These are phyloP conservation scores for Zelopaecilomyces penicillatus DNA, from an alignment of 2,329 filamentous ascomycete genomes.

Conservation along the genomic window DNA sequence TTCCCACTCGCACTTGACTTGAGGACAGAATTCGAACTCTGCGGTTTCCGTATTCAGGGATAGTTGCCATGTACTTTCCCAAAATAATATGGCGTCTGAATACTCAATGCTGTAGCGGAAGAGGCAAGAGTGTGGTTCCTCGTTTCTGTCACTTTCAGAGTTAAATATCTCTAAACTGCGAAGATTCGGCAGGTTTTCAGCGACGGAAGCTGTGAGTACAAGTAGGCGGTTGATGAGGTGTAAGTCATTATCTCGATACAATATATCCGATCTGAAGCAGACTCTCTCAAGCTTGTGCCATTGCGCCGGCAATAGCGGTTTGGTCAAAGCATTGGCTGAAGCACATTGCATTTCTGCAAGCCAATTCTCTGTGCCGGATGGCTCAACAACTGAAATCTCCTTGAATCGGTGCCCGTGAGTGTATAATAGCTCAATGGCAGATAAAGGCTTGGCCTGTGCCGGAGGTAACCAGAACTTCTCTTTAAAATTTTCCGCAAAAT, in stretches of 20 bases:
- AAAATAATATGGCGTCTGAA: slow-evolving; percentile 3
- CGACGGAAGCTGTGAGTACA: slow-evolving; percentile 1
- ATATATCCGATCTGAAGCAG: slow-evolving; percentile 3
- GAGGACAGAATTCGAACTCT: slow-evolving; percentile 3
- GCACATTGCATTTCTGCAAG: slow-evolving; percentile 2
- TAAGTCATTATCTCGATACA: slow-evolving; percentile 3
- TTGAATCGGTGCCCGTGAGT: slow-evolving; percentile 2
- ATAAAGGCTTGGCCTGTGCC: slow-evolving; percentile 1
- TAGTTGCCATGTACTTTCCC: slow-evolving; percentile 6
- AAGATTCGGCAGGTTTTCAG: slow-evolving; percentile 4
- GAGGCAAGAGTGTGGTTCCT: slow-evolving; percentile 1
- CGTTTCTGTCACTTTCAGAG: not conserved
- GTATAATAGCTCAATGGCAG: slow-evolving; percentile 1
- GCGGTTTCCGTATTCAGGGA: slow-evolving; percentile 1
- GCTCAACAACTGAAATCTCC: not conserved
- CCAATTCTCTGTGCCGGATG: not conserved
- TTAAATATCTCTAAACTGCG: slow-evolving; percentile 6
- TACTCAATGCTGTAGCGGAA: slow-evolving; percentile 7
- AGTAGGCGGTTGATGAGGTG: slow-evolving; percentile 1
- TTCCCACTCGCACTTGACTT: slow-evolving; percentile 5
- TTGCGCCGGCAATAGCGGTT: slow-evolving; percentile 5
- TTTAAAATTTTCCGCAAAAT: slow-evolving; percentile 4
- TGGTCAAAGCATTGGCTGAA: slow-evolving; percentile 1
- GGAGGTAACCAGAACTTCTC: not conserved
- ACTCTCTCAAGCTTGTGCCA: slow-evolving; percentile 6